Evolutionary conservation across 441 rosid species (phyloP).

Genomic region (Gossypium trilobum): DNA sequence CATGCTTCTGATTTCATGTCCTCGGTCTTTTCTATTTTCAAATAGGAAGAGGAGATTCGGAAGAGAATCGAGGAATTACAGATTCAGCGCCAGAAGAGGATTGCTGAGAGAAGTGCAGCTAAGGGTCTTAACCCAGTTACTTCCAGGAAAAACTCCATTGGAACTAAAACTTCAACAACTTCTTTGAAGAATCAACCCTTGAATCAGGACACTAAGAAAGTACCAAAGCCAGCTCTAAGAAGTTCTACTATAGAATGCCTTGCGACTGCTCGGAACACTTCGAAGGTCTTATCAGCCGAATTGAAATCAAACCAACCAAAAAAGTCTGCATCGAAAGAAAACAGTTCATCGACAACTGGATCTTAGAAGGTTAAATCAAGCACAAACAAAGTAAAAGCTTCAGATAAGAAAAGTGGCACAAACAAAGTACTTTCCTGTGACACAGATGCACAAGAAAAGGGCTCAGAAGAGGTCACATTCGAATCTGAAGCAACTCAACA

Average conservation of each 20-base stretch:
- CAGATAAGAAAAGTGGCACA: conserved; percentile 25
- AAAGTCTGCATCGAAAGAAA: conserved; percentile 33
- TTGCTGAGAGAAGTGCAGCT: conserved; percentile 63
- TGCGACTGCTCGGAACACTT: conserved; percentile 45
- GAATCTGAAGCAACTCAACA: conserved; percentile 24
- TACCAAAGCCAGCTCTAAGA: conserved; percentile 45
- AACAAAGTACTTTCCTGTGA: conserved; percentile 23
- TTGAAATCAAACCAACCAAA: conserved; percentile 38
- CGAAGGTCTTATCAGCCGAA: conserved; percentile 33
- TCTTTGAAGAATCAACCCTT: conserved; percentile 32
- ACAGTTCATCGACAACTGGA: conserved; percentile 20
- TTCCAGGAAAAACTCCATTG: conserved; percentile 32
- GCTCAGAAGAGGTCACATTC: conserved; percentile 17
- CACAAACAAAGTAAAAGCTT: conserved; percentile 22
- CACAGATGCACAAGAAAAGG: conserved; percentile 29
- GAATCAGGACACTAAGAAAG: conserved; percentile 35
- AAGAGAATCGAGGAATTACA: conserved; percentile 66
- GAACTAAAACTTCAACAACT: conserved; percentile 24
- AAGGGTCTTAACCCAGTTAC: conserved; percentile 24
- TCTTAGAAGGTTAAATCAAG: conserved; percentile 37
- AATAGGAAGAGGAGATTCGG: conserved; percentile 70
- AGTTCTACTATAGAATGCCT: conserved; percentile 83
- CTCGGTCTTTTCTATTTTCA: conserved; percentile 7
- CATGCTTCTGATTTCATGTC: not conserved
- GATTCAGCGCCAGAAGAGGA: conserved; percentile 77